Conservation (phyloP, 2,329 filamentous ascomycete genomes). For the Grosmannia serpens region DNA sequence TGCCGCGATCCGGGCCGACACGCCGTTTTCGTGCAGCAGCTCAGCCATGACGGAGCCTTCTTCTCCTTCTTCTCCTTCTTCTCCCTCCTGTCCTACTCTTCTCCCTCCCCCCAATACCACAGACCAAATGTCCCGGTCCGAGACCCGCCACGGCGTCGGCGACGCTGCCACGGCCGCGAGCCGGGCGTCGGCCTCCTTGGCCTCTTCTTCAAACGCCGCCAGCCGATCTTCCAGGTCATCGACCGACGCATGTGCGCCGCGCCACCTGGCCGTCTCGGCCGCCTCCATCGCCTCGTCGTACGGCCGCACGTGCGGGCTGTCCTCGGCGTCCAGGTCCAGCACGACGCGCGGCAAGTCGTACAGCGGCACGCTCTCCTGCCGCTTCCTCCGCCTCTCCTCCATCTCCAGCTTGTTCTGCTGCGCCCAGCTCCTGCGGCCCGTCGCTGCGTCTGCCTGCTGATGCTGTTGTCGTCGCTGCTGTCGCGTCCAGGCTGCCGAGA, state of each 20-base stretch:
- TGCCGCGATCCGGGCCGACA: conserved; percentile 13
- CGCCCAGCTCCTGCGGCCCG: background rate
- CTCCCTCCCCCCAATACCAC: conserved; percentile 19
- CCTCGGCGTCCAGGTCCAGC: conserved; percentile 41
- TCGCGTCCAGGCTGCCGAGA: background rate
- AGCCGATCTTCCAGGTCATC: conserved; percentile 17
- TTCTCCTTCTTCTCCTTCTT: background rate
- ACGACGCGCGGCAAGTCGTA: conserved; percentile 31
- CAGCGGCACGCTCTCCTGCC: conserved; percentile 8
- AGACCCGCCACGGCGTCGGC: conserved; percentile 26
- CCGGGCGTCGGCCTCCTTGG: conserved; percentile 6
- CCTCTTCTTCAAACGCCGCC: conserved; percentile 18
- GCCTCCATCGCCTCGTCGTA: conserved; percentile 25
- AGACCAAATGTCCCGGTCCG: conserved; percentile 31
- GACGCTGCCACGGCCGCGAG: background rate
- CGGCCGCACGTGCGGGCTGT: conserved; percentile 29
- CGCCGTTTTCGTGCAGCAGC: conserved; percentile 17
- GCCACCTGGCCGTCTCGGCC: conserved; percentile 20
- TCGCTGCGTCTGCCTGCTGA: background rate
- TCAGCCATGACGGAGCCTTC: background rate
- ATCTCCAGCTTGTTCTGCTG: background rate
- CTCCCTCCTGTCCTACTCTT: background rate
- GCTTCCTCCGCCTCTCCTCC: background rate
- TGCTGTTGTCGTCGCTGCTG: background rate
- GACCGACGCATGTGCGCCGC: conserved; percentile 6